Base-by-base conservation (phyloP, 495 filamentous ascomycete species). In the Penicillium mononematosum region DNA sequence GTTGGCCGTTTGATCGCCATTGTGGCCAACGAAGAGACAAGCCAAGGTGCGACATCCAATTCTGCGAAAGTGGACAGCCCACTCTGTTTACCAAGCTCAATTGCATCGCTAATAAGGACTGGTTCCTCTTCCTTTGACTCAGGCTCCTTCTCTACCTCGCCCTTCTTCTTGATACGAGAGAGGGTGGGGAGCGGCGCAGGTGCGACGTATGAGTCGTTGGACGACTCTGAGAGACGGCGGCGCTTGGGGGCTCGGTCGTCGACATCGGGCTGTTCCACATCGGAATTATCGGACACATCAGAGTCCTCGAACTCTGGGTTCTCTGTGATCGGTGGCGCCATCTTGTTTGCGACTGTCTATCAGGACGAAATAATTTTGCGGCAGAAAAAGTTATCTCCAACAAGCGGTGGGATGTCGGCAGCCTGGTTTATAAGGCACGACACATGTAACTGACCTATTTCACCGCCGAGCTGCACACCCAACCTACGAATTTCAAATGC, bases 1-100 rank as follows among this genome's bases (percentile, higher is more conserved):
- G 94, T 98, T 0, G 94, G 94, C 45, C 86, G 78, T 56, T 85
- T 88, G 68, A 98, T 96, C 25, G 90, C 88, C 89, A 98, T 89
- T 48, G 88, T 85, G 45, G 83, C 74, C 49, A 98, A 79, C 3
- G 93, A 91, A 48, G 85, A 83, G n/a, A 92, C 82, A 9, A 98
- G 85, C 94, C 94, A 98, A 71, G 88, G 92, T 43, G 85, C 80
- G 3, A 98, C 84, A 16, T 83, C 80, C 34, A 98, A 70, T 11
- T 80, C 80, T 19, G 86, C 82, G 64, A 98, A 98, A 20, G 81
- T 90, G 5, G 83, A 82, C 58, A 81, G 68, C 4, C 70, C 74
- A 16, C 64, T 71, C 17, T 68, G 63, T 10, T 76, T 59, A 19
- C 76, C 75, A 47, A 77, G 74, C 32, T 75, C 75, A 22, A 77